Evolutionary conservation across 139 green algal species (phyloP), one percentile per base, ranked within the genome.

Genomic region (Asterochloris sp.): DNA sequence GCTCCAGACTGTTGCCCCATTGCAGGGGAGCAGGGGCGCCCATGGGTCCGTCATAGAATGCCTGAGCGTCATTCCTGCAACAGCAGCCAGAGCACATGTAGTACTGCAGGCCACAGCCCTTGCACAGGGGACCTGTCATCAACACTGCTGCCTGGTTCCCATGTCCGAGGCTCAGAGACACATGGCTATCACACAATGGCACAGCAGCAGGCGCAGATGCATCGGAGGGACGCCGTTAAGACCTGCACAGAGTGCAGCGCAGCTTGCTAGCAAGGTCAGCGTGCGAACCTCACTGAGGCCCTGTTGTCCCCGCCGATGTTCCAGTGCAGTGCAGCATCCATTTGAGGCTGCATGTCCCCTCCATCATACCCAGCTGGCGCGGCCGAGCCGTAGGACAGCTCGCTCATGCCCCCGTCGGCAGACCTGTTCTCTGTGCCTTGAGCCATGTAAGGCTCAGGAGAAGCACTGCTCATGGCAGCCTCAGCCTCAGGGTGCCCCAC

Each of bases 241-340:
- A 6, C 24, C 23, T 29, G 71, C 26, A 76, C 24, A 76, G 71
- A 29, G 23, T 1, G 17, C 6, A 78, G 10, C 28, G 66, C 74
- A 78, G 26, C 47, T 24, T 78, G 38, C 11, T 16, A 63, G 47
- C 27, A 28, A 80, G 29, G 13, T 13, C 19, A 82, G 78, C 63
- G 28, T 10, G 23, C 38, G 13, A 74, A 38, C 78, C 69, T 13
- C 73, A 62, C 64, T 82, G 63, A n/a, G 62, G 63, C 19, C 78
- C 67, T n/a, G 12, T 61, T 61, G 16, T 69, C 76, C 13, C 76
- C 76, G 11, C 76, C 76, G 47, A 80, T 80, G 76, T 62, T 80
- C 76, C 76, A 80, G 60, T 82, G 78, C 27, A 74, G 63, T 0
- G 23, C 78, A 11, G 28, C 78, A 74, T 82, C 27, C 62, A 63